These are phyloP conservation scores for Aegilops longissima DNA, from an alignment of 176 grass and related monocot species.

Conservation along the genomic window DNA sequence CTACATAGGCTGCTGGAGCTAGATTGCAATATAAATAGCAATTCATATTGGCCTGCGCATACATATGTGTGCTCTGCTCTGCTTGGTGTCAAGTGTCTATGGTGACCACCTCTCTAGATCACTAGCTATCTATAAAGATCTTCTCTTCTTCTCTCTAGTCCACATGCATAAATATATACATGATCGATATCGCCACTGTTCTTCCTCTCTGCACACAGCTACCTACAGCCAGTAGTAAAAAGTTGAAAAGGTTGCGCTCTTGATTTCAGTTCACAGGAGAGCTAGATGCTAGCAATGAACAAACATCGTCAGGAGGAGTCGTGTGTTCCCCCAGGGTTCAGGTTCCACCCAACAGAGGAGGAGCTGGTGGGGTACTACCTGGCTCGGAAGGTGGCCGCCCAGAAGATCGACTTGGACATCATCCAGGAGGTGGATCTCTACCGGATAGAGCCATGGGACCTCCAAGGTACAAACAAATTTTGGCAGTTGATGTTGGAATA, in stretches of 20 bases:
- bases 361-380: conserved; percentile 92
- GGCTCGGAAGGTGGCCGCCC: conserved; percentile 52
- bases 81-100: too few relatives aligned
- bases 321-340: conserved; percentile 77
- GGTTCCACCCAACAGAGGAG: conserved; percentile 48
- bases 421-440: conserved; percentile 86
- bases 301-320: conserved; percentile 22
- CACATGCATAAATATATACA: background rate
- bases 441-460: conserved; percentile 86
- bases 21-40: too few relatives aligned
- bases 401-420: conserved; percentile 58
- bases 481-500: too few relatives aligned
- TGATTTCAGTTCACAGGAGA: conserved; percentile 5
- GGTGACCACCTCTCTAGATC: background rate
- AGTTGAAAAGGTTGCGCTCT: conserved; percentile 29
- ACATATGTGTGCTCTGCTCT: background rate
- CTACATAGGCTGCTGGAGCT: too few relatives aligned
- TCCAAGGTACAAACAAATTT: conserved; percentile 45
- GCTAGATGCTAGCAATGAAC: conserved; percentile 29
- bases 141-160: conserved; percentile 11
- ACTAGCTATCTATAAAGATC: conserved; percentile 30
- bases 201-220: too few relatives aligned
- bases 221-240: background rate
- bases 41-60: too few relatives aligned
- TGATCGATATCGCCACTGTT: too few relatives aligned